Percentiles rank a stretch among this genome's conserved stretches.
These are phyloP conservation scores for Aphanomyces stellatus DNA, from an alignment of 352 stramenopile species.

Conservation along the genomic window DNA sequence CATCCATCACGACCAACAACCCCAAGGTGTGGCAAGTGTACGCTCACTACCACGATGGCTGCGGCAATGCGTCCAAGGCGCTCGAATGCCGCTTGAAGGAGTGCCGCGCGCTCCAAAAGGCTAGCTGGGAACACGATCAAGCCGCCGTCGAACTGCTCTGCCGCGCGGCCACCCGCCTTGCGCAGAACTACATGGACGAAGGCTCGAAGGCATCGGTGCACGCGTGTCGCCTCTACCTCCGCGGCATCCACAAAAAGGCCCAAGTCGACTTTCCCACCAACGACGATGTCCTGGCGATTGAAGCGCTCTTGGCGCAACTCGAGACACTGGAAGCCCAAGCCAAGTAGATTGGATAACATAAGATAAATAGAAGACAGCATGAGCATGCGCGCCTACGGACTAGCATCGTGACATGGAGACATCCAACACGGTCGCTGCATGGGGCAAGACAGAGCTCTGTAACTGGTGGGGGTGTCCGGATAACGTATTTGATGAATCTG, in stretches of 20 bases:
- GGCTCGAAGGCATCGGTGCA: slow-evolving; percentile 74
- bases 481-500: too few species aligned
- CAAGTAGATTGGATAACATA: background rate
- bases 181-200: slow-evolving; percentile 55
- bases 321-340: slow-evolving; percentile 30
- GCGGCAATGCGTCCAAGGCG: slow-evolving; percentile 51
- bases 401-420: too few species aligned
- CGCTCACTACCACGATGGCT: slow-evolving; percentile 67
- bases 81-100: slow-evolving; percentile 73
- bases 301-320: slow-evolving; percentile 41
- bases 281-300: slow-evolving; percentile 38
- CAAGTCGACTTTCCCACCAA: slow-evolving; percentile 54
- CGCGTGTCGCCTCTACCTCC: slow-evolving; percentile 65
- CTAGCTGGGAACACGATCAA: slow-evolving; percentile 60
- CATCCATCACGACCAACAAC: slow-evolving; percentile 67
- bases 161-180: slow-evolving; percentile 37
- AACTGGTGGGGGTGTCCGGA: too few species aligned
- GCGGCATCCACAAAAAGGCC: slow-evolving; percentile 67
- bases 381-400: too few species aligned
- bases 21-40: slow-evolving; percentile 78
- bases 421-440: too few species aligned
- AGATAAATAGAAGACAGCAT: too few species aligned
- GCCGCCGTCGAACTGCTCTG: slow-evolving; percentile 50
- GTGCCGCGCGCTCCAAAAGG: slow-evolving; percentile 57
- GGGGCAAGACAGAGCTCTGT: too few species aligned